Evolutionary conservation across 116 monocot species (phyloP).

Genomic region (Papilionanthe hybrid): DNA sequence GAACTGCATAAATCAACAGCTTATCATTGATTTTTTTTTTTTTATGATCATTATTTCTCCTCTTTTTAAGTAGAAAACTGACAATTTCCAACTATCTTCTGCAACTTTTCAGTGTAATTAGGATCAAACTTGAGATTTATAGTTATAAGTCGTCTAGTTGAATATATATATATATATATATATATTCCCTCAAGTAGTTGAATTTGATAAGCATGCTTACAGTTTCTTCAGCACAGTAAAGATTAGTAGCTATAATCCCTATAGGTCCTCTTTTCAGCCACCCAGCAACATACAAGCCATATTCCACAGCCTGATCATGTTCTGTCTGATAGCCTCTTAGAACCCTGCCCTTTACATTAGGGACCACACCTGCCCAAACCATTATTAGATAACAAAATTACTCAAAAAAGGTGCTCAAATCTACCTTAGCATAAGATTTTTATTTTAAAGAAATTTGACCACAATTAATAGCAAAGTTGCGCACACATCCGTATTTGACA

Average conservation of each 20-base stretch:
- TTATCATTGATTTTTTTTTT: too few relatives aligned
- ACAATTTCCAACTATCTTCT: background rate
- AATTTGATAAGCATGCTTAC: slow-evolving; percentile 27
- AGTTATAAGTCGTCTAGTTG: background rate
- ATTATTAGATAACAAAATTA: background rate
- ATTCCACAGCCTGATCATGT: slow-evolving; percentile 28
- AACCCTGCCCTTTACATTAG: slow-evolving; percentile 80
- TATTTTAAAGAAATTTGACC: too few relatives aligned
- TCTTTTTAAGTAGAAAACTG: too few relatives aligned
- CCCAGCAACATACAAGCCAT: slow-evolving; percentile 81
- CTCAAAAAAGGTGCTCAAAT: background rate
- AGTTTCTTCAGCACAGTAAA: slow-evolving; percentile 97
- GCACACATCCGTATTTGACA: background rate
- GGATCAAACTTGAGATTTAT: background rate
- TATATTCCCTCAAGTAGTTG: too few relatives aligned
- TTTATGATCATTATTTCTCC: too few relatives aligned
- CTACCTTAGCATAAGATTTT: background rate
- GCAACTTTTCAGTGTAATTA: background rate
- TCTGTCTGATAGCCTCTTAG: slow-evolving; percentile 25
- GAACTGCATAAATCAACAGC: too few relatives aligned
- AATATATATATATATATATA: too few relatives aligned
- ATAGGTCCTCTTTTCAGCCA: slow-evolving; percentile 99
- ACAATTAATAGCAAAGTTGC: background rate
- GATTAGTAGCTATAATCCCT: slow-evolving; percentile 88
- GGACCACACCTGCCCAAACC: slow-evolving; percentile 62